phyloP scores from a whole-genome alignment of 805 yeast genomes.

The Metschnikowia borealis region DNA sequence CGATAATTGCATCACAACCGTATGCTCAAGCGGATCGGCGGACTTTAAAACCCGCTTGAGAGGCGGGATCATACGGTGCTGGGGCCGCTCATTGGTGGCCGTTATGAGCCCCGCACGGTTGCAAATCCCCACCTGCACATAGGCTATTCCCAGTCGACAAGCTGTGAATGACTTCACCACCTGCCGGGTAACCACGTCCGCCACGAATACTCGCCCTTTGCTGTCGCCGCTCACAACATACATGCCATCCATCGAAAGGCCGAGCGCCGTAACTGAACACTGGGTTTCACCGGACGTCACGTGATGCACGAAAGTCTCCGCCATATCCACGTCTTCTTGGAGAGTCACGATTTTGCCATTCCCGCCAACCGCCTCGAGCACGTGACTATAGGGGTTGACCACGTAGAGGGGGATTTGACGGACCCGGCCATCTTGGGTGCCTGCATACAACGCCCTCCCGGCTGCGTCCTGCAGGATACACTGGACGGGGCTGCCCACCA shows the following conservation, averaged over 20 bases:
- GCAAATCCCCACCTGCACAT: conserved; percentile 21
- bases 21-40: conserved; percentile 36
- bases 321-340: conserved; percentile 47
- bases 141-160: conserved; percentile 34
- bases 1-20: conserved; percentile 38
- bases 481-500: conserved; percentile 55
- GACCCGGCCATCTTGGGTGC: conserved; percentile 60
- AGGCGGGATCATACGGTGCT: conserved; percentile 51
- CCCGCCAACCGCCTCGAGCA: conserved; percentile 62
- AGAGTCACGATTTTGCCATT: conserved; percentile 47
- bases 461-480: conserved; percentile 72
- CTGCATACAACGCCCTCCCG: conserved; percentile 69
- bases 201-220: conserved; percentile 60
- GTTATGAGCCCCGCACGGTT: conserved; percentile 19
- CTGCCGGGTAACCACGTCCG: conserved; percentile 71
- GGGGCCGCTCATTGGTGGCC: conserved; percentile 31
- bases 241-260: conserved; percentile 72
- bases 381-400: conserved; percentile 30
- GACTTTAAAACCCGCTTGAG: conserved; percentile 58
- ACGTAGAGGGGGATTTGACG: conserved; percentile 51
- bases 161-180: conserved; percentile 53
- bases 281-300: neutral
- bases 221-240: conserved; percentile 68
- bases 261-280: conserved; percentile 47
- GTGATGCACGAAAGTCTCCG: conserved; percentile 53